Evolutionary conservation across 2,329 filamentous ascomycete genomes (phyloP).

Genomic region (Calonectria montana): DNA sequence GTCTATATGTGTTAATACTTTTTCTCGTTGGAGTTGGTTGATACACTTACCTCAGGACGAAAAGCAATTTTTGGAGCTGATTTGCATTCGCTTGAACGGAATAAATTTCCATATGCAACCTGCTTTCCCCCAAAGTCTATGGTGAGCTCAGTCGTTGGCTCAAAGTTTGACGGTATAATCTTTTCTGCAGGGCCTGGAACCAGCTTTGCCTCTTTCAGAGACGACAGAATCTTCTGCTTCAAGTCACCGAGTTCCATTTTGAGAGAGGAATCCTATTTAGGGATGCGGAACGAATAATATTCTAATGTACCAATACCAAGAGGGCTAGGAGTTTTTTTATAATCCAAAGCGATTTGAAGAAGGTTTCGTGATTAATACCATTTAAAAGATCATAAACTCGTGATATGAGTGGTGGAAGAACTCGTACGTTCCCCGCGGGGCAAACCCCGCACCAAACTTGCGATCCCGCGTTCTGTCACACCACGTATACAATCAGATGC

Average conservation of each 20-base stretch:
- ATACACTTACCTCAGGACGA: conserved; percentile 44
- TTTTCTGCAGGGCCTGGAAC: conserved; percentile 52
- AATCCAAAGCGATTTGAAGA: not conserved
- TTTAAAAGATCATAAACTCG: not conserved
- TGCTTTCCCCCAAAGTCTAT: conserved; percentile 50
- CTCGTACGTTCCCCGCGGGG: conserved; percentile 3
- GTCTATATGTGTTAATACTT: conserved; percentile 20
- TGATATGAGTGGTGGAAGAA: conserved; percentile 11
- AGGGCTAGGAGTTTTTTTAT: not conserved
- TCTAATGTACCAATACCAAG: not conserved
- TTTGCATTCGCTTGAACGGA: conserved; percentile 53
- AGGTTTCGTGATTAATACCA: not conserved
- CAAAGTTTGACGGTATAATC: conserved; percentile 56
- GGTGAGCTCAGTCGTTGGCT: conserved; percentile 52
- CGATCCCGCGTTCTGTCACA: not conserved
- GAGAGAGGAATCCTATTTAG: not conserved
- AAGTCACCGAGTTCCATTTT: not conserved
- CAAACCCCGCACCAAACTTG: not conserved
- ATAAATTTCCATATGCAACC: conserved; percentile 52
- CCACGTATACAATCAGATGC: not conserved
- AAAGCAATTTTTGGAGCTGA: conserved; percentile 51
- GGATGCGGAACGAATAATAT: not conserved
- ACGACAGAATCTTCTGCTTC: not conserved
- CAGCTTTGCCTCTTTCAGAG: conserved; percentile 48
- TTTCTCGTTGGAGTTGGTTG: fast-evolving